phyloP scores from a whole-genome alignment of 805 yeast genomes.

The Komagataella kurtzmanii region DNA sequence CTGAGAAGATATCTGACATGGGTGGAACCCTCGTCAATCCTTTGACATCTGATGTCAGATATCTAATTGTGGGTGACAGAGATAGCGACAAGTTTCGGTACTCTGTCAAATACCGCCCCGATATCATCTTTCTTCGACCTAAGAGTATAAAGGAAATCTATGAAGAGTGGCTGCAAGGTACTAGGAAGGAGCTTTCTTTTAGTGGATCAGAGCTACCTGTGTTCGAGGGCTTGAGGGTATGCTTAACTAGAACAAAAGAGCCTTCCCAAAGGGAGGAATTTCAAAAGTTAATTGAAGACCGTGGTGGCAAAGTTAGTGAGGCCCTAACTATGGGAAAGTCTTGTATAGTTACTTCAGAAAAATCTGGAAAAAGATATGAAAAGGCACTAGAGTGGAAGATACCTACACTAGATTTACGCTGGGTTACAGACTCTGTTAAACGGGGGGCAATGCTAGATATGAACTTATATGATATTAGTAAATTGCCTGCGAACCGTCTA shows the following conservation, averaged over 20 bases:
- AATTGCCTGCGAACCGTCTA: neutral
- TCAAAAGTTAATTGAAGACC: conserved; percentile 18
- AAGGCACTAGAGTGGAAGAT: conserved; percentile 40
- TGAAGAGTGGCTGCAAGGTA: conserved; percentile 40
- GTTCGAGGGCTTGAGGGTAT: conserved; percentile 30
- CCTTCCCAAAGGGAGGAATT: conserved; percentile 18
- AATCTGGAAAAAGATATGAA: conserved; percentile 34
- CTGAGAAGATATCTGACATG: conserved; percentile 31
- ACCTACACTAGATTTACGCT: conserved; percentile 37
- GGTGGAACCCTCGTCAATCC: conserved; percentile 50
- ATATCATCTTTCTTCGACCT: conserved; percentile 41
- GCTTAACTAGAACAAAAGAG: conserved; percentile 24
- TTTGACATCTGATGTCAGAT: conserved; percentile 46
- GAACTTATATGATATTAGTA: conserved; percentile 22
- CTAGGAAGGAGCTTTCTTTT: conserved; percentile 16
- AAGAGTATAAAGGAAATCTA: conserved; percentile 30
- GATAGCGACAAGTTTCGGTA: conserved; percentile 42
- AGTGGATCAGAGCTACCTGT: conserved; percentile 19
- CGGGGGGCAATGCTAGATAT: conserved; percentile 29
- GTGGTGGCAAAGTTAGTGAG: conserved; percentile 40
- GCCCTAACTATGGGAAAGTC: conserved; percentile 30
- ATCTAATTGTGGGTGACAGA: conserved; percentile 44
- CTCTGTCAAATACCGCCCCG: conserved; percentile 36
- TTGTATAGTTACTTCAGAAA: conserved; percentile 35
- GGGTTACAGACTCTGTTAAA: conserved; percentile 30